phyloP scores from a whole-genome alignment of 2,329 filamentous ascomycete genomes.

The Aspergillus amoenus region DNA sequence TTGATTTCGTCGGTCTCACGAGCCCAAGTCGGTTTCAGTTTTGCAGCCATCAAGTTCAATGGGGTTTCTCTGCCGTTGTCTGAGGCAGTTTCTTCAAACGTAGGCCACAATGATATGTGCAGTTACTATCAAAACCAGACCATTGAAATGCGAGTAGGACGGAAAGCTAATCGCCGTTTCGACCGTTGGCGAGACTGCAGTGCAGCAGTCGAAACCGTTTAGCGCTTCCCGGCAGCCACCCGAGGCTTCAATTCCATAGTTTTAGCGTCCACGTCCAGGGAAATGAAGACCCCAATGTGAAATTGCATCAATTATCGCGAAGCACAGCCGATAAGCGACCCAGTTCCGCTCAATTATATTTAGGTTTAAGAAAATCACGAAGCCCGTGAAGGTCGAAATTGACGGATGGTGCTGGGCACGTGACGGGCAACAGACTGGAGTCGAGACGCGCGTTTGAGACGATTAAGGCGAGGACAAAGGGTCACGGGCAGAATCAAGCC shows the following conservation, averaged over 20 bases:
- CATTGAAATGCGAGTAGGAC: neutral
- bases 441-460: neutral
- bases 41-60: neutral
- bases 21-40: constrained; percentile 19
- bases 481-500: neutral
- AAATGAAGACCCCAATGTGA: constrained; percentile 1
- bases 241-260: neutral
- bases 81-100: neutral
- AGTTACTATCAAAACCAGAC: neutral
- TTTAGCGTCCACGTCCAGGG: neutral
- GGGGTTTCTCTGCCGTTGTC: neutral
- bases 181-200: too few species aligned
- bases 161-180: too few species aligned
- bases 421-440: neutral
- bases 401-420: neutral
- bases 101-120: neutral
- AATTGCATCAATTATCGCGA: neutral
- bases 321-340: neutral
- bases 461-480: neutral
- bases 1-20: constrained; percentile 12
- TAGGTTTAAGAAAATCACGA: neutral
- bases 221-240: constrained; percentile 2
- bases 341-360: neutral
- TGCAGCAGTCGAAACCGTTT: neutral
- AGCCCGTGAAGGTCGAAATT: neutral